phyloP scores from a whole-genome alignment of 345 rosid species.

The Ricinus communis region DNA sequence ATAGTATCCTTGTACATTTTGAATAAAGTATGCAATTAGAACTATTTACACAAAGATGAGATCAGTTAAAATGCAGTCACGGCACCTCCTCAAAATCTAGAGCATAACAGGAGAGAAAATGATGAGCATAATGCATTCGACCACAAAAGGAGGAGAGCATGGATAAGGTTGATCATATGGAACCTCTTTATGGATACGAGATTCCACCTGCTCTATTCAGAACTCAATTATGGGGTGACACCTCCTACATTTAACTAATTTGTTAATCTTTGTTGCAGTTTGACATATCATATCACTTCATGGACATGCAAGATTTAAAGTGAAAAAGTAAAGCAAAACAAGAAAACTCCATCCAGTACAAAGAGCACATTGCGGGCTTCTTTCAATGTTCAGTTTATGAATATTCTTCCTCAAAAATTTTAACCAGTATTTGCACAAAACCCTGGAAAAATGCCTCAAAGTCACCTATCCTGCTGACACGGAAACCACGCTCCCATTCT shows the following conservation, averaged over 20 bases:
- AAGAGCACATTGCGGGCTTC: background rate
- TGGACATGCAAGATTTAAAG: too few species aligned
- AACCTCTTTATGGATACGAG: background rate
- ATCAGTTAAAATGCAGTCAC: background rate
- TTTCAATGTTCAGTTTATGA: background rate
- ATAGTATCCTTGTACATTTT: background rate
- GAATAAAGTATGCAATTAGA: background rate
- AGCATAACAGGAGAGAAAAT: background rate
- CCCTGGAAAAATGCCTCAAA: background rate
- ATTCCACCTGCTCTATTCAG: background rate
- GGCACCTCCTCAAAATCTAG: background rate
- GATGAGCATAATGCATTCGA: background rate
- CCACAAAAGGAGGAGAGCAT: background rate
- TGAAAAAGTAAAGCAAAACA: background rate
- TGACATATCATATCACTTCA: too few species aligned
- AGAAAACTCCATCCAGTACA: background rate
- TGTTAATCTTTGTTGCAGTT: background rate
- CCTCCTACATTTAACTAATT: background rate
- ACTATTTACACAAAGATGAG: background rate
- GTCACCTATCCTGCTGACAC: background rate
- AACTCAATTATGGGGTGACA: too few species aligned
- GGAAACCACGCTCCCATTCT: too few species aligned
- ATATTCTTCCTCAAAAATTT: background rate
- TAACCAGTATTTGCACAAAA: background rate
- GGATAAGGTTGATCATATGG: background rate